Conservation (phyloP, 345 rosid species). For the Eucalyptus fibrosa region DNA sequence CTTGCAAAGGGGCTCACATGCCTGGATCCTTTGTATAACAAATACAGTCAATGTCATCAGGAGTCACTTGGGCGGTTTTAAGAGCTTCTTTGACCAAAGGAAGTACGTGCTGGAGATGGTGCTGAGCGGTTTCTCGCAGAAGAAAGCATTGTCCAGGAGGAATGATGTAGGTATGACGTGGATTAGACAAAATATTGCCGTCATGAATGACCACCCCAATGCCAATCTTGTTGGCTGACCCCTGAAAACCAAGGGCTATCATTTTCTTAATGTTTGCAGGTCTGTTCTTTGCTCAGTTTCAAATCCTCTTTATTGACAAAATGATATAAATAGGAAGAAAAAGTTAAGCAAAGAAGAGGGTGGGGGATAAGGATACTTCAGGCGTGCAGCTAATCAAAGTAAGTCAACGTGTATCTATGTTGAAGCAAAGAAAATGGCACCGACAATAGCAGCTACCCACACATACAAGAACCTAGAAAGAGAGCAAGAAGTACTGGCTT, state of each 20-base stretch:
- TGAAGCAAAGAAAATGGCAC: background rate
- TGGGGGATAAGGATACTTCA: too few species aligned
- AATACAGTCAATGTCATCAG: conserved; percentile 69
- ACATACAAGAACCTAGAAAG: background rate
- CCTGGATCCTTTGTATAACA: conserved; percentile 93
- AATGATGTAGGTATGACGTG: conserved; percentile 64
- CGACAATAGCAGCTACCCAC: background rate
- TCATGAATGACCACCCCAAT: conserved; percentile 74
- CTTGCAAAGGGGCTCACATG: conserved; percentile 90
- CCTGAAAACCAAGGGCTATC: conserved; percentile 88
- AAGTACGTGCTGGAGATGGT: conserved; percentile 64
- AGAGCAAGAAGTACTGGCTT: too few species aligned
- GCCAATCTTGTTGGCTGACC: conserved; percentile 91
- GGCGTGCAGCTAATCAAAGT: too few species aligned
- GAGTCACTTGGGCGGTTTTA: conserved; percentile 42
- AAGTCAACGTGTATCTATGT: too few species aligned
- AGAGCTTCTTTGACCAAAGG: conserved; percentile 65
- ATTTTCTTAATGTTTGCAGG: conserved; percentile 40
- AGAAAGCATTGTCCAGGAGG: conserved; percentile 96
- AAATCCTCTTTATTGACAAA: too few species aligned
- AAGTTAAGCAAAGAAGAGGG: background rate
- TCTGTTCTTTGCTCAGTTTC: background rate
- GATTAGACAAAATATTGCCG: conserved; percentile 20
- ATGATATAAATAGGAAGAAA: too few species aligned
- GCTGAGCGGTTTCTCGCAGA: conserved; percentile 92